Percentiles rank a stretch among this genome's conserved stretches.
These are phyloP conservation scores for Protea cynaroides DNA, from an alignment of 164 flowering plant species.

Conservation along the genomic window DNA sequence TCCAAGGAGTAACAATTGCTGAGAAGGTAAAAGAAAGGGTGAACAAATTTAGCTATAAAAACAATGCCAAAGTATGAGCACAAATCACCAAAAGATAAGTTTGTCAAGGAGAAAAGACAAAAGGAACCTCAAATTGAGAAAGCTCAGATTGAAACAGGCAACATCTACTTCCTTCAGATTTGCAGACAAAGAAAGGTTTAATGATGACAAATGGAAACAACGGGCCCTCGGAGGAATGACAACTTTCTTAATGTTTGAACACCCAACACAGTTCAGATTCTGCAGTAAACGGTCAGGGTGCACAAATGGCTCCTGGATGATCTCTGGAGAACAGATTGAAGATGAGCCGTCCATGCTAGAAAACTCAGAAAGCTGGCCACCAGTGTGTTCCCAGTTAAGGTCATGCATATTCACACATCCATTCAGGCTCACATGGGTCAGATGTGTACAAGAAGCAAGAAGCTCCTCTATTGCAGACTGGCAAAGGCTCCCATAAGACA, in stretches of 20 bases:
- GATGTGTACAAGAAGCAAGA: conserved; percentile 77
- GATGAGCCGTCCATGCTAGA: conserved; percentile 11
- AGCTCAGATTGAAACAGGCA: conserved; percentile 59
- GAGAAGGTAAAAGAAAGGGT: conserved; percentile 8
- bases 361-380: conserved; percentile 22
- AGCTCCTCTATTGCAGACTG: conserved; percentile 94
- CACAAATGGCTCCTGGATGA: conserved; percentile 20
- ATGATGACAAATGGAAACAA: conserved; percentile 61
- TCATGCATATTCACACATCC: conserved; percentile 94
- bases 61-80: neutral
- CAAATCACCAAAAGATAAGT: neutral
- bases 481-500: conserved; percentile 81
- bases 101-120: neutral
- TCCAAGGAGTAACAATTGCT: conserved; percentile 88
- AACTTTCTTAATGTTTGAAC: conserved; percentile 83
- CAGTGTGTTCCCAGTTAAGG: conserved; percentile 63
- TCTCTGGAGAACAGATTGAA: conserved; percentile 18
- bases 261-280: conserved; percentile 90
- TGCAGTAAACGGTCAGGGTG: conserved; percentile 60
- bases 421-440: conserved; percentile 87
- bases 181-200: conserved; percentile 81
- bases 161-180: conserved; percentile 87
- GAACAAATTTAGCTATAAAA: neutral
- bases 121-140: conserved; percentile 82
- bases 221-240: conserved; percentile 64